A percentile compares a stretch with the other conserved stretches of the same genome.
Conservation (phyloP, 2,329 filamentous ascomycete genomes). For the Colletotrichum magnum region DNA sequence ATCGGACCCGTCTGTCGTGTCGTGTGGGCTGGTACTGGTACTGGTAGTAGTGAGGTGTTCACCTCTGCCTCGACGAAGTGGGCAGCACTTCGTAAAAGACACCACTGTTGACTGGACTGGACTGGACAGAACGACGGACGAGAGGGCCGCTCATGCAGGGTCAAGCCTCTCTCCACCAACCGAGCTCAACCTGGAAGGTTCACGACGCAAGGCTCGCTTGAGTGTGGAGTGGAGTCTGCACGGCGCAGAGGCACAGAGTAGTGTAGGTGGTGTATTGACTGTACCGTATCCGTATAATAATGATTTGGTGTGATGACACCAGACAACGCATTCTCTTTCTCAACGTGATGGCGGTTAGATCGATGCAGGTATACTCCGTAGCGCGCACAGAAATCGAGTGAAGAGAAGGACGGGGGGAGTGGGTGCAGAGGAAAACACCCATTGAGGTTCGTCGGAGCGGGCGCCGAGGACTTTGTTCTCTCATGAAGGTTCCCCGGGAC, state of each 20-base stretch:
- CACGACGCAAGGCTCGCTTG: constrained; percentile 12
- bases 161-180: constrained; percentile 17
- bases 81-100: neutral
- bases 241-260: neutral
- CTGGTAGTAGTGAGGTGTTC: neutral
- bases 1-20: constrained; percentile 19
- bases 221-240: constrained; percentile 9
- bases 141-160: constrained; percentile 14
- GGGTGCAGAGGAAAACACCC: neutral
- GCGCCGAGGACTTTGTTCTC: constrained; percentile 3
- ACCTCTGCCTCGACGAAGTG: neutral
- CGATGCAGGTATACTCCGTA: no score
- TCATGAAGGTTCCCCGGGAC: neutral
- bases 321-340: no score
- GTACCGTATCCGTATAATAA: no score
- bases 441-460: neutral
- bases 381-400: neutral
- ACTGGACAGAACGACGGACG: neutral
- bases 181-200: constrained; percentile 31
- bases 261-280: no score
- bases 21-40: neutral
- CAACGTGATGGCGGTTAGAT: neutral
- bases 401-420: neutral
- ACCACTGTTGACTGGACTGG: neutral
- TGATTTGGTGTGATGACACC: no score